Percentiles rank a stretch among this genome's conserved stretches.
Conservation (phyloP, 1,284 basidiomycete species). For the Puccinia novopanici region DNA sequence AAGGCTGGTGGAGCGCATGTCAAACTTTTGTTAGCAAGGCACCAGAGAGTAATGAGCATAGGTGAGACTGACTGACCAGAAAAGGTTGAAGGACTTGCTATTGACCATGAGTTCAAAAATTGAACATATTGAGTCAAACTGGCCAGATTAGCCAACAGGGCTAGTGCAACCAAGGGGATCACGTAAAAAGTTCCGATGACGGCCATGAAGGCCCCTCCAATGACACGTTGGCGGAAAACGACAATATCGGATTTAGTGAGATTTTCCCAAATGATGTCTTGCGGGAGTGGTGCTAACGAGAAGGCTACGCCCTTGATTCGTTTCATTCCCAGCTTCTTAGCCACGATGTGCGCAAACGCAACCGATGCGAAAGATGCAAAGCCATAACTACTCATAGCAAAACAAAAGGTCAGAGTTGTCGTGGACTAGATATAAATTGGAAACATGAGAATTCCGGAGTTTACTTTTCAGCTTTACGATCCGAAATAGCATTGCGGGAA, state of each 20-base stretch:
- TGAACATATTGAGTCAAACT: conserved; percentile 63
- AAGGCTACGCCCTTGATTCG: conserved; percentile 72
- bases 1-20: conserved; percentile 5
- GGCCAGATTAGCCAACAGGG: conserved; percentile 75
- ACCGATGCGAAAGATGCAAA: conserved; percentile 92
- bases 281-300: conserved; percentile 67
- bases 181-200: conserved; percentile 82
- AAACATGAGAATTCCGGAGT: conserved; percentile 65
- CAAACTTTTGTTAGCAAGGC: neutral
- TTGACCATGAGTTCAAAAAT: conserved; percentile 43
- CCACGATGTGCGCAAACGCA: conserved; percentile 83
- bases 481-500: conserved; percentile 64
- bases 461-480: conserved; percentile 56
- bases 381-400: conserved; percentile 57
- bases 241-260: conserved; percentile 72
- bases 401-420: conserved; percentile 68
- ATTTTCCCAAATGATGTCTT: conserved; percentile 75
- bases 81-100: conserved; percentile 39
- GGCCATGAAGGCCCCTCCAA: conserved; percentile 75
- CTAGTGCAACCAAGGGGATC: conserved; percentile 78
- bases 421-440: conserved; percentile 62
- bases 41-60: neutral
- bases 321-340: conserved; percentile 69
- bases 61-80: conserved; percentile 32
- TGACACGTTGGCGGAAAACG: conserved; percentile 68